Conservation (phyloP, 768 basidiomycete genomes). For the Galerina marginata region DNA sequence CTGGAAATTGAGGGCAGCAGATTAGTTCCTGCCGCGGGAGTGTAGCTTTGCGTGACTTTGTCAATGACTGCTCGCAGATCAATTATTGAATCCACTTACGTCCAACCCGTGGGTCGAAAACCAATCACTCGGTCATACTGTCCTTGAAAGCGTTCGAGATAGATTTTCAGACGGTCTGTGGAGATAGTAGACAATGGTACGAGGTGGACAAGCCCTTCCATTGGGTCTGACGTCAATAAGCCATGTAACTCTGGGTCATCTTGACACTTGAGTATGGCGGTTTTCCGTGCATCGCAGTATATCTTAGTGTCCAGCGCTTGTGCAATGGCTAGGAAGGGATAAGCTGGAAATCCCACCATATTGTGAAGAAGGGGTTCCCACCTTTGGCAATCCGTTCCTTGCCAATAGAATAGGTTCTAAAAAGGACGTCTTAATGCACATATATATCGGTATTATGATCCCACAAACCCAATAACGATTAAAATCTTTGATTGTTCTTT, state of each 20-base stretch:
- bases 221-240: constrained; percentile 78
- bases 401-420: constrained; percentile 93
- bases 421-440: neutral
- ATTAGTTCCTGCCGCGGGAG: constrained; percentile 67
- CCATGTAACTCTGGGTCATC: constrained; percentile 81
- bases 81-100: constrained; percentile 55
- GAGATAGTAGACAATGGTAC: constrained; percentile 79
- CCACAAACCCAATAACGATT: constrained; percentile 73
- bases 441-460: constrained; percentile 1
- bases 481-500: constrained; percentile 42
- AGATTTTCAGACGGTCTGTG: constrained; percentile 76
- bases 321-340: constrained; percentile 70
- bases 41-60: constrained; percentile 51
- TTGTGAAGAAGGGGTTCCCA: constrained; percentile 30
- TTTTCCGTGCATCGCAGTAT: constrained; percentile 88
- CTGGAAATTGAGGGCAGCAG: constrained; percentile 66
- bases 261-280: constrained; percentile 82
- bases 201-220: constrained; percentile 82
- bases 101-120: constrained; percentile 96
- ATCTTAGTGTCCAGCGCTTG: constrained; percentile 80
- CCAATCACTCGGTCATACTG: constrained; percentile 76
- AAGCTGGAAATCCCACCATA: neutral
- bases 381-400: constrained; percentile 98
- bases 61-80: neutral
- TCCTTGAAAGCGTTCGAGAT: constrained; percentile 76